Evolutionary conservation across 768 basidiomycete species (phyloP), one percentile per base, ranked within the genome.

Genomic region (Tylopilus vinaceipallidus): DNA sequence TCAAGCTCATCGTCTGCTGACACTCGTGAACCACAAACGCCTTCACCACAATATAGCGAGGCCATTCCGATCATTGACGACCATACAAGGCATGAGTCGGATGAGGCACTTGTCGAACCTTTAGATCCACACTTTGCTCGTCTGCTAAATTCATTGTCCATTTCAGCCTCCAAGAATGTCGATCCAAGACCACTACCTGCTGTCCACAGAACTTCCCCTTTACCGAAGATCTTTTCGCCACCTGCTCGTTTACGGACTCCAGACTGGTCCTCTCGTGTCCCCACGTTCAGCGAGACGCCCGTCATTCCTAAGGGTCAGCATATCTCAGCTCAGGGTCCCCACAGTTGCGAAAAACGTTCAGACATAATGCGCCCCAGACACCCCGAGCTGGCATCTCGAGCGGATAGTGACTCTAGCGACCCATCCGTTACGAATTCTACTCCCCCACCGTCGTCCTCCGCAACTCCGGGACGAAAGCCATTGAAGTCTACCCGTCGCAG

Each of bases 91-190:
- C 66, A 64, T 47, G 62, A 71, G 43, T 65, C 67, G n/a, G 70
- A 71, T 37, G 67, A 71, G 29, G 34, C 35, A 46, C 67, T 39
- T 22, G 49, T 68, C 17, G 67, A 72, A 36, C 52, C 67, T 42
- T 66, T 85, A 55, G 86, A 89, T 61, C 83, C 86, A 27, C 85
- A 88, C 54, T 79, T 90, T 62, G 86, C 86, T 17, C 76, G 80
- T 26, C 73, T 90, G 8, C 70, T 90, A 43, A 79, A 74, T 38
- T 80, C 80, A 6, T 71, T 89, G 42, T 80, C 81, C 7, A 65
- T 82, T 39, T 88, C 87, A 10, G 75, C 73, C 11, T 65, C 67
- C 16, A 76, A 76, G 27, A 54, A 38, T 43, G 44, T 52, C 7
- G 51, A 60, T 43, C 17, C 44, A 13, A 55, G 59, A 16, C 40